Evolutionary conservation across 1,284 basidiomycete species (phyloP).

Genomic region (Xerocomus amazonicus): DNA sequence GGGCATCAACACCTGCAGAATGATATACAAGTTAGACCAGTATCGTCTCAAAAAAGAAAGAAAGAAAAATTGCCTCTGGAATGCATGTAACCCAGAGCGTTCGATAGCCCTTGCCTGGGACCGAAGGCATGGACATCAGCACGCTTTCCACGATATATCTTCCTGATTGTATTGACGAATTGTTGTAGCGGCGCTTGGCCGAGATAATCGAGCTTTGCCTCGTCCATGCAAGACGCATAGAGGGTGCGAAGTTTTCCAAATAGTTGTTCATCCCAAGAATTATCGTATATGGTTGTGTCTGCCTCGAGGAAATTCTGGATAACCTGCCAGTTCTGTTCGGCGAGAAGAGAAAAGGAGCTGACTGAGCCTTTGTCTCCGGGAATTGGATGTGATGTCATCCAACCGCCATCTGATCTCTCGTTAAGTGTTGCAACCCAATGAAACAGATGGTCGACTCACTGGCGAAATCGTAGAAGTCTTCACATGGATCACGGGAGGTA

Average conservation of each 20-base stretch:
- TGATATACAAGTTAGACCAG: constrained; percentile 1
- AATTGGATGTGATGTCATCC: constrained; percentile 76
- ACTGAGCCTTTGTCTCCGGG: constrained; percentile 79
- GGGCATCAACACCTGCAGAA: constrained; percentile 61
- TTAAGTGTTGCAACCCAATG: constrained; percentile 5
- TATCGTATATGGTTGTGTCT: constrained; percentile 26
- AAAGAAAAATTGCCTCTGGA: constrained; percentile 57
- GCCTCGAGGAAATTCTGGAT: constrained; percentile 58
- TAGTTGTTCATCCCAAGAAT: constrained; percentile 61
- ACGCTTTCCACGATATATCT: constrained; percentile 53
- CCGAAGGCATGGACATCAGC: constrained; percentile 37
- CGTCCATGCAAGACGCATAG: constrained; percentile 83
- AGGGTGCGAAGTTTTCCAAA: constrained; percentile 78
- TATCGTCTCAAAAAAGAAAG: constrained; percentile 11
- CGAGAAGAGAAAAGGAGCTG: constrained; percentile 59
- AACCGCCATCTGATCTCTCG: constrained; percentile 63
- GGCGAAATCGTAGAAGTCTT: constrained; percentile 92
- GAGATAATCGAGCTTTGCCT: constrained; percentile 58
- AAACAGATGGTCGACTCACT: constrained; percentile 48
- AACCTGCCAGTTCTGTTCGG: constrained; percentile 61
- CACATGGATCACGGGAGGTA: constrained; percentile 84
- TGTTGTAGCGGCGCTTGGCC: constrained; percentile 61
- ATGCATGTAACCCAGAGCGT: constrained; percentile 83
- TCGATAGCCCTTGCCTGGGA: constrained; percentile 58
- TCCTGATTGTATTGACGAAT: constrained; percentile 54